Conservation (phyloP, 2,329 filamentous ascomycete species). For the Aspergillus ochraceoroseus region DNA sequence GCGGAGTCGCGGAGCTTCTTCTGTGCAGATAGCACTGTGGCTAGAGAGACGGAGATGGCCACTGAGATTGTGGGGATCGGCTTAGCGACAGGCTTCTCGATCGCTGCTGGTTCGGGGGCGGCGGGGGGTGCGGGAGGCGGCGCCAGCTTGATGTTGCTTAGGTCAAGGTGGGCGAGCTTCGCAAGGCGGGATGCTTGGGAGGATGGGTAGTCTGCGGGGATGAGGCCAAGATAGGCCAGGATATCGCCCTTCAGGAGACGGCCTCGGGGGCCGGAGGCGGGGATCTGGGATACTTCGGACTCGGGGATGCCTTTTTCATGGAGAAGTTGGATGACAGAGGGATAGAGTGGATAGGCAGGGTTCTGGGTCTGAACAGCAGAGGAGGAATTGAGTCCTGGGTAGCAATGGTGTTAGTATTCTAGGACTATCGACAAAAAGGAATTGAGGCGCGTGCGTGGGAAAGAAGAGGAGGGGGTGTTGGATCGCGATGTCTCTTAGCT, state of each 20-base stretch:
- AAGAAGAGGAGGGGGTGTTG: no score
- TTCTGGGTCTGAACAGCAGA: conserved; percentile 38
- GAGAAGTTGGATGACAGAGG: conserved; percentile 77
- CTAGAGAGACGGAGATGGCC: conserved; percentile 70
- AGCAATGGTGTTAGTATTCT: conserved; percentile 10
- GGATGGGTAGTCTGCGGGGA: conserved; percentile 66
- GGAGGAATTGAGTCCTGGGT: conserved; percentile 35
- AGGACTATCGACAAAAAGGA: neutral
- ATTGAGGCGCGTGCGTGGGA: neutral
- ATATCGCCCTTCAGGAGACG: conserved; percentile 93
- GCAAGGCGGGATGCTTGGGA: conserved; percentile 66
- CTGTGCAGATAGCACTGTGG: conserved; percentile 73
- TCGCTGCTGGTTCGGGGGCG: conserved; percentile 40
- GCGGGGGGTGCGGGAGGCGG: conserved; percentile 29
- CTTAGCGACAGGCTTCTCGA: conserved; percentile 26
- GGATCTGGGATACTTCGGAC: conserved; percentile 73
- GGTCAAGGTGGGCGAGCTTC: conserved; percentile 76
- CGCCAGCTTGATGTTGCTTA: conserved; percentile 87
- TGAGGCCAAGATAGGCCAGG: conserved; percentile 77
- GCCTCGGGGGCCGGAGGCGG: conserved; percentile 78
- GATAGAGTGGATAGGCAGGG: conserved; percentile 52
- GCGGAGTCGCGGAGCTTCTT: conserved; percentile 71
- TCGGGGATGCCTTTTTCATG: conserved; percentile 71
- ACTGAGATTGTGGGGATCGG: conserved; percentile 44
- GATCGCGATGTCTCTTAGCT: neutral